Evolutionary conservation across 2,329 filamentous ascomycete species (phyloP).

Genomic region (Chrysoporthe puriensis): DNA sequence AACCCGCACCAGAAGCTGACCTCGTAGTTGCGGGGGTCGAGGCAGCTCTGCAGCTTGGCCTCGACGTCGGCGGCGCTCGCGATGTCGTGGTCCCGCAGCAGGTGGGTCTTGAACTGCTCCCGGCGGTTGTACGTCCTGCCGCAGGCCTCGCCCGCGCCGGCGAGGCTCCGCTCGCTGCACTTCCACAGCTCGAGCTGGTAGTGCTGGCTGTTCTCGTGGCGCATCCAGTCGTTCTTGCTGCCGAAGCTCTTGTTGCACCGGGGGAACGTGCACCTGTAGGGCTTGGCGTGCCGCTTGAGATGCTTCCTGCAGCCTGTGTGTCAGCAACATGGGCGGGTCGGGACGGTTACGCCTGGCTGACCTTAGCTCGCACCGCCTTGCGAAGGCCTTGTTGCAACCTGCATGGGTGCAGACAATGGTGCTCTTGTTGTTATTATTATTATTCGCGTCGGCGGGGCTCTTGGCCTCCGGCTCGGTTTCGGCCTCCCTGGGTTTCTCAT

Average conservation of each 20-base stretch:
- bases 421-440: conserved; percentile 3
- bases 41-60: conserved; percentile 54
- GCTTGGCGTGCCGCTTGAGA: conserved; percentile 76
- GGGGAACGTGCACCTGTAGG: conserved; percentile 79
- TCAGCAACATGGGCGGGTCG: conserved; percentile 31
- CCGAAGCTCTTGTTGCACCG: conserved; percentile 76
- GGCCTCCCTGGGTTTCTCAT: conserved; percentile 28
- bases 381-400: conserved; percentile 52
- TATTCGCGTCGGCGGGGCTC: background rate
- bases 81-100: conserved; percentile 54
- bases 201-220: conserved; percentile 84
- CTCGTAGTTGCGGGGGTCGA: conserved; percentile 67
- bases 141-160: conserved; percentile 47
- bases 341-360: too few species aligned
- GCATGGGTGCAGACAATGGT: conserved; percentile 26
- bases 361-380: conserved; percentile 61
- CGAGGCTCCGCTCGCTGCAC: conserved; percentile 53
- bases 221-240: conserved; percentile 94
- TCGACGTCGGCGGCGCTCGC: conserved; percentile 41
- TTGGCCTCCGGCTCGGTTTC: conserved; percentile 30
- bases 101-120: conserved; percentile 65
- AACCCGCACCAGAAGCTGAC: conserved; percentile 87
- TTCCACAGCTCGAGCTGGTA: conserved; percentile 72
- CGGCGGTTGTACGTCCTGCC: conserved; percentile 60
- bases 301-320: conserved; percentile 67